Evolutionary conservation across 108 stramenopile genomes (phyloP), one percentile per base, ranked within the genome.

Genomic region (Skeletonema menzelii): DNA sequence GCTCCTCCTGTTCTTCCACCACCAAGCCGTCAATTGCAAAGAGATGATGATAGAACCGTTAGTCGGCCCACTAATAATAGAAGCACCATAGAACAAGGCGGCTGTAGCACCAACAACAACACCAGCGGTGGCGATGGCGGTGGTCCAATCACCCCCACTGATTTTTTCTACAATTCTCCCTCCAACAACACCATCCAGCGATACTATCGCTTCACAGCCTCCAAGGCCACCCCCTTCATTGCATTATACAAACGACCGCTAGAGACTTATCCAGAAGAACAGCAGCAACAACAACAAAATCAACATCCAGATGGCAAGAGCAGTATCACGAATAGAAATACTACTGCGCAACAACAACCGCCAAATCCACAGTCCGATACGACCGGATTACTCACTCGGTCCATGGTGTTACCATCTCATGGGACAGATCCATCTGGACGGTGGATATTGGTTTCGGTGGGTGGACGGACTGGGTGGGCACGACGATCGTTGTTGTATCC

Each of bases 401-500:
- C 82, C 26, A 90, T 90, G 28, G 90, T 95, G 2, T 76, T 95
- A 12, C 91, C 94, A 0, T 88, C 89, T 27, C 91, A 95, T 64
- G 94, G 94, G 7, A 93, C 89, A 6, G 91, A 92, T 79, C 77
- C 84, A 5, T 68, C 87, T 3, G 88, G 88, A 0, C 78, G 88
- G 28, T 95, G 94, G 90, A 88, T 92, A 53, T 66, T 95, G 15
- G 91, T 95, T 0, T 83, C 81, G 19, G 94, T 95, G 2, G 94
- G 94, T 5, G 94, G 91, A 8, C 76, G 94, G 31, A 82, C 85
- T 3, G 94, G 94, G 64, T 95, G 94, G 94, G 94, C 94, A 4
- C 78, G 88, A 19, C 47, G 72, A 47, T 65, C 56, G 53, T 31
- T 30, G 56, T 34, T 57, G 15, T 34, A 27, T 20, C 28, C 59